These are phyloP conservation scores for Pistacia vera DNA, from an alignment of 345 rosid genomes.

Conservation along the genomic window DNA sequence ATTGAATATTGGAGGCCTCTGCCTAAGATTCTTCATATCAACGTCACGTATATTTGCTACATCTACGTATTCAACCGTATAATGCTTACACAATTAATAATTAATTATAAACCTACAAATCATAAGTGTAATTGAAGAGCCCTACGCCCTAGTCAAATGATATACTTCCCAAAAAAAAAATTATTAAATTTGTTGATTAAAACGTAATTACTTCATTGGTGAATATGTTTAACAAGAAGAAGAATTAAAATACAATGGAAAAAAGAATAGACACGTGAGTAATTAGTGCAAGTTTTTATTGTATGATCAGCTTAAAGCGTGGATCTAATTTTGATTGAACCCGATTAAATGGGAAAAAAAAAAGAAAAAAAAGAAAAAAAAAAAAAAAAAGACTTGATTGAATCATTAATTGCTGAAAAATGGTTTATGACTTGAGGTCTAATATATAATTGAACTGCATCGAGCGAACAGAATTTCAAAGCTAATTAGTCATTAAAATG, in stretches of 20 bases:
- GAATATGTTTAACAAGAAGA: too few relatives aligned
- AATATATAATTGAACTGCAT: too few relatives aligned
- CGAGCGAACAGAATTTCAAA: neutral
- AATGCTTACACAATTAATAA: too few relatives aligned
- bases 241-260: too few relatives aligned
- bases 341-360: neutral
- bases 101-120: too few relatives aligned
- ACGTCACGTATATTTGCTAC: neutral
- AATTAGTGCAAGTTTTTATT: neutral
- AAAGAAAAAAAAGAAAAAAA: neutral
- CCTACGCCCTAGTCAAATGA: too few relatives aligned
- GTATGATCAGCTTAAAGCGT: neutral
- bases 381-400: neutral
- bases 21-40: neutral
- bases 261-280: neutral
- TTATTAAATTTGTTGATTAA: too few relatives aligned
- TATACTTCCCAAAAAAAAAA: too few relatives aligned
- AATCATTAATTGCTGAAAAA: neutral
- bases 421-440: too few relatives aligned
- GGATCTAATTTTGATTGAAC: neutral
- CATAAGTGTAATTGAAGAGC: too few relatives aligned
- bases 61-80: too few relatives aligned
- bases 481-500: too few relatives aligned
- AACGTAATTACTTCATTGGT: neutral
- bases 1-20: neutral